Conservation (phyloP, 208 protist genomes). For the Tritrichomonas musculus region DNA sequence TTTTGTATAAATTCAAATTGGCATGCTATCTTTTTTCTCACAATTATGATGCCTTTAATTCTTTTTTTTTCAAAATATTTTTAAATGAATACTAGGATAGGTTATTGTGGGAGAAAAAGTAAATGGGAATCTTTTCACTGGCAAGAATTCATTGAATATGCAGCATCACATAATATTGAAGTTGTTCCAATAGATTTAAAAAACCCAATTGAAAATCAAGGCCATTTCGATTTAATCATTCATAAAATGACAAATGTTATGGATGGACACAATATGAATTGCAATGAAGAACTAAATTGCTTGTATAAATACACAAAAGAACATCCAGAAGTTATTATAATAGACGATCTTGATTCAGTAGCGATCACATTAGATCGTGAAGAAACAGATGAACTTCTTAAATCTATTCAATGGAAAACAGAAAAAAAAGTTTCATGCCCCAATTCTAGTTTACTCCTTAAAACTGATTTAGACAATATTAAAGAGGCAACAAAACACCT, state of each 20-base stretch:
- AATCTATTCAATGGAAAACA: neutral
- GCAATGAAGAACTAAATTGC: neutral
- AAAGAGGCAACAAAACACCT: neutral
- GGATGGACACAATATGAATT: neutral
- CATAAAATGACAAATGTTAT: neutral
- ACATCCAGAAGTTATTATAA: slow-evolving; percentile 22
- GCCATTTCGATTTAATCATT: slow-evolving; percentile 17
- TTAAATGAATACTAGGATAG: neutral
- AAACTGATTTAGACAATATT: neutral
- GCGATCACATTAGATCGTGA: neutral
- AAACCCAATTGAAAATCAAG: neutral
- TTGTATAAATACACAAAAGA: neutral
- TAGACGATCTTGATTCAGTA: neutral
- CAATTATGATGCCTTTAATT: too few species aligned
- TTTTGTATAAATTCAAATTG: too few species aligned
- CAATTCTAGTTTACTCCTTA: neutral
- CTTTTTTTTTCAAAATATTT: too few species aligned
- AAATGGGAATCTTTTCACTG: neutral
- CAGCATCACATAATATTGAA: neutral
- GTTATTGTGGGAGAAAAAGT: neutral
- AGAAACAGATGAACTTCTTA: neutral
- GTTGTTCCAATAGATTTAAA: neutral
- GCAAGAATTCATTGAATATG: neutral
- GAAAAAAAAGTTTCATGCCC: neutral
- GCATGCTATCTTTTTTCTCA: too few species aligned